Evolutionary conservation across 169 alveolate genomes (phyloP), one percentile per base, ranked within the genome.

Genomic region (Toxoplasma gondii): DNA sequence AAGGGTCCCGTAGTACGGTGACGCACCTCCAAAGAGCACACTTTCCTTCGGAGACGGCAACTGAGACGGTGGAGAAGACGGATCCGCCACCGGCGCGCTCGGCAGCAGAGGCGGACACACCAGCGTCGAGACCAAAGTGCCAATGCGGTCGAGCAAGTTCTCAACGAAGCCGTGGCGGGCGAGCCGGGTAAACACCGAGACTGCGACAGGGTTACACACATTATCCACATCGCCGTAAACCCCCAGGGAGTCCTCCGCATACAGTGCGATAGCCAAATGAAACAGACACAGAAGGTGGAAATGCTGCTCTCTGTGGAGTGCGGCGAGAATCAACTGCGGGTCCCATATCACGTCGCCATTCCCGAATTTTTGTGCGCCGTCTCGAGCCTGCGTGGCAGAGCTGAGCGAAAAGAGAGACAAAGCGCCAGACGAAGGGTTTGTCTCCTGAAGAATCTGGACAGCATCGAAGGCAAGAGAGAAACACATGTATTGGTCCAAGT

Each of bases 301-400:
- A 1, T 80, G 93, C 88, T 90, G 93, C 93, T 90, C 93, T 17
- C 45, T 45, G 64, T 90, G 93, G 44, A 90, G 93, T 17, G 93
- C 93, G 34, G 58, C 45, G n/a, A 90, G 88, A 45, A 80, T 54
- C 88, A 90, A 88, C 86, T 54, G 88, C 88, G 93, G 93, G 29
- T 53, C 43, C 93, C 93, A 88, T 29, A 67, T 27, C 43, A 70
- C 88, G 19, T 39, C 74, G 54, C 88, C 84, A 44, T 74, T 74
- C n/a, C 44, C 45, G 44, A n/a, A 36, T 19, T 17, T 34, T 4
- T 10, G 29, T n/a, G 43, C 0, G 43, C 4, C 44, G 49, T 27
- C 84, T 41, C n/a, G 12, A 24, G 84, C 7, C 44, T 27, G 49
- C 84, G 44, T 34, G 19, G 31, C 44, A 74, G 84, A n/a, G 12